Percentiles rank a stretch among this genome's conserved stretches.
These are phyloP conservation scores for Aspergillus phoenicis DNA, from an alignment of 2,329 filamentous ascomycete genomes.

Conservation along the genomic window DNA sequence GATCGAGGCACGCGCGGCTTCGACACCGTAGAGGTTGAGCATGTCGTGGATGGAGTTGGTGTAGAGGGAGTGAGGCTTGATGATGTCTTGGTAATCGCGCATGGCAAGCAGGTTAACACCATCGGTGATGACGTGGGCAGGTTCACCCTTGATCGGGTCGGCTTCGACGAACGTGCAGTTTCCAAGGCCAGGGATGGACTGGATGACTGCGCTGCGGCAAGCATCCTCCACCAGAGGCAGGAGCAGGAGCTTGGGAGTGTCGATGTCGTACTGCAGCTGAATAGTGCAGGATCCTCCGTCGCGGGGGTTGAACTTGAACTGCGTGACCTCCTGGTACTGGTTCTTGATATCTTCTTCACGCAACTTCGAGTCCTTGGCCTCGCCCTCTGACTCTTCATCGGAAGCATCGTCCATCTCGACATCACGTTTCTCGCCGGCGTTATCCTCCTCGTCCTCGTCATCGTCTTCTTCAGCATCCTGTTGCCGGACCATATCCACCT, in stretches of 20 bases:
- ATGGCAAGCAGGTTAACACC: slow-evolving; percentile 90
- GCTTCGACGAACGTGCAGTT: slow-evolving; percentile 70
- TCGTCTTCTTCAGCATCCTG: slow-evolving; percentile 63
- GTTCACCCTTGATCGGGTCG: slow-evolving; percentile 53
- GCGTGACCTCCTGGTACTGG: slow-evolving; percentile 66
- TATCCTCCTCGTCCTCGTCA: slow-evolving; percentile 55
- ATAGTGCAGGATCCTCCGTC: slow-evolving; percentile 76
- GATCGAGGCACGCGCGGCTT: slow-evolving; percentile 85
- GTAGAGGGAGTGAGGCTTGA: slow-evolving; percentile 81
- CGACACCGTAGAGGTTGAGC: slow-evolving; percentile 84
- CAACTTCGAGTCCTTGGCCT: slow-evolving; percentile 46
- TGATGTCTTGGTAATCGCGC: slow-evolving; percentile 81
- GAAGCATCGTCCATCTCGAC: slow-evolving; percentile 38
- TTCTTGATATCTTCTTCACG: slow-evolving; percentile 68
- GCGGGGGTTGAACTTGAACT: slow-evolving; percentile 78
- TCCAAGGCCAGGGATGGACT: slow-evolving; percentile 78
- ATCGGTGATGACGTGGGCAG: slow-evolving; percentile 67
- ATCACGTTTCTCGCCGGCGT: slow-evolving; percentile 32
- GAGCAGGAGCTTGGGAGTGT: slow-evolving; percentile 88
- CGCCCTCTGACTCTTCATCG: slow-evolving; percentile 41
- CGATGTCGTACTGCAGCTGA: slow-evolving; percentile 77
- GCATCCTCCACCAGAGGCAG: slow-evolving; percentile 85
- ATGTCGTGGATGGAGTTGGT: slow-evolving; percentile 93
- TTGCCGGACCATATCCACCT: slow-evolving; percentile 73
- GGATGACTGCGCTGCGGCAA: slow-evolving; percentile 76